Evolutionary conservation across 495 filamentous ascomycete species (phyloP).

Genomic region (Aspergillus indologenus): DNA sequence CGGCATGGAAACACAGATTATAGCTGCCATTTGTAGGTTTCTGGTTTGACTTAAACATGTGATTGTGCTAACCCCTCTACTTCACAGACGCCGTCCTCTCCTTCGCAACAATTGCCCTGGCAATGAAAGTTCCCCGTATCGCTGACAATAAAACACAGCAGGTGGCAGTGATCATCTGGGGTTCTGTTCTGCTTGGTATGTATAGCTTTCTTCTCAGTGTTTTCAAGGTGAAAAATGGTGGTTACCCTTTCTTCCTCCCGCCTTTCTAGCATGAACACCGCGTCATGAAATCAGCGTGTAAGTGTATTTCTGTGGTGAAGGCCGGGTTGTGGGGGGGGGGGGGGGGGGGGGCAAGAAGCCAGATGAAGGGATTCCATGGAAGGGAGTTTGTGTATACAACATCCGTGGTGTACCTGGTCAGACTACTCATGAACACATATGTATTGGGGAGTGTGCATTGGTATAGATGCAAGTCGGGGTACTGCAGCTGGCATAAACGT

Average conservation of each 20-base stretch:
- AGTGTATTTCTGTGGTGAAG: no score
- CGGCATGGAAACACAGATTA: slow-evolving; percentile 92
- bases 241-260: slow-evolving; percentile 91
- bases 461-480: no score
- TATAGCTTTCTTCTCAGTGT: slow-evolving; percentile 94
- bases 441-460: no score
- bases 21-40: slow-evolving; percentile 90
- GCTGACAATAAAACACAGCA: slow-evolving; percentile 74
- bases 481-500: no score
- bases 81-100: slow-evolving; percentile 81
- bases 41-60: background rate
- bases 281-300: background rate
- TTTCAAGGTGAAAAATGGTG: slow-evolving; percentile 91
- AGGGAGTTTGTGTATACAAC: no score
- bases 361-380: no score
- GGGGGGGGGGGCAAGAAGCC: no score
- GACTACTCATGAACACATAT: no score
- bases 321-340: no score
- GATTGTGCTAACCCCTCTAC: slow-evolving; percentile 14
- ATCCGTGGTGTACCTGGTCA: no score
- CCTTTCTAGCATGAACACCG: slow-evolving; percentile 59
- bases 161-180: slow-evolving; percentile 79
- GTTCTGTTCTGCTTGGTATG: slow-evolving; percentile 68
- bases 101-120: slow-evolving; percentile 85
- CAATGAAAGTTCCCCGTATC: slow-evolving; percentile 86